A percentile compares a stretch with the other conserved stretches of the same genome.
Conservation (phyloP, 108 stramenopile genomes). For the Nannochloropsis salina region DNA sequence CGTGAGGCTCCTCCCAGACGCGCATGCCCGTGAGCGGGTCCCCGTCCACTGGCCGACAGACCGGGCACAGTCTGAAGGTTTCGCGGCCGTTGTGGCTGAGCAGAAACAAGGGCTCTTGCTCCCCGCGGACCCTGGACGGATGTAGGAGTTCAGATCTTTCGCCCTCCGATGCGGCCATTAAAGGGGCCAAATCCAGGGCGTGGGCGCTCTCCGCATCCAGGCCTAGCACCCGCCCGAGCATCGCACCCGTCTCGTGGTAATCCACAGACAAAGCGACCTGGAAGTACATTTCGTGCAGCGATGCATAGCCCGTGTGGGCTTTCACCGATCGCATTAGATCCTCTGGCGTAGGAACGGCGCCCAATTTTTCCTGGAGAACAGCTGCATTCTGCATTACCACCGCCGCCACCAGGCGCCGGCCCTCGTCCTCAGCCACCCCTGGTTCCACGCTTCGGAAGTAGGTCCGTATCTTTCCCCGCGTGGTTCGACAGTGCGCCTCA, state of each 20-base stretch:
- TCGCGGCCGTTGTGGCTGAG: not conserved
- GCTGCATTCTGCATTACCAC: not conserved
- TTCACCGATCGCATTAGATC: not conserved
- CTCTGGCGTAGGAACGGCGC: not conserved
- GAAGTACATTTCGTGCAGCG: not conserved
- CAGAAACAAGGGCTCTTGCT: not conserved
- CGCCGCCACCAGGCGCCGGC: not conserved
- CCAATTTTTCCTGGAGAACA: not conserved
- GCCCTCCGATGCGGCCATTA: not conserved
- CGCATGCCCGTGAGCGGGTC: not conserved
- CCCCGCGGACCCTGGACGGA: not conserved
- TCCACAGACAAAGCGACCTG: not conserved
- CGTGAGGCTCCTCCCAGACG: conserved; percentile 15
- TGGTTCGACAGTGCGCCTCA: conserved; percentile 1
- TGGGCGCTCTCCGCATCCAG: conserved; percentile 5
- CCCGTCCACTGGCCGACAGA: conserved; percentile 2
- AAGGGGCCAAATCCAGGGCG: conserved; percentile 1
- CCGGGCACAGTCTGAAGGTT: not conserved
- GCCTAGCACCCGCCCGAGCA: not conserved
- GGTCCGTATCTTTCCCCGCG: not conserved
- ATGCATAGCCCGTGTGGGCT: not conserved
- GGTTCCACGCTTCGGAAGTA: not conserved
- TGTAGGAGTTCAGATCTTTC: not conserved
- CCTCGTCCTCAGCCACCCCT: not conserved
- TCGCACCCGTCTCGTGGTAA: not conserved